Base-by-base conservation (phyloP, 805 yeast genomes). In the Pichia cephalocereana region DNA sequence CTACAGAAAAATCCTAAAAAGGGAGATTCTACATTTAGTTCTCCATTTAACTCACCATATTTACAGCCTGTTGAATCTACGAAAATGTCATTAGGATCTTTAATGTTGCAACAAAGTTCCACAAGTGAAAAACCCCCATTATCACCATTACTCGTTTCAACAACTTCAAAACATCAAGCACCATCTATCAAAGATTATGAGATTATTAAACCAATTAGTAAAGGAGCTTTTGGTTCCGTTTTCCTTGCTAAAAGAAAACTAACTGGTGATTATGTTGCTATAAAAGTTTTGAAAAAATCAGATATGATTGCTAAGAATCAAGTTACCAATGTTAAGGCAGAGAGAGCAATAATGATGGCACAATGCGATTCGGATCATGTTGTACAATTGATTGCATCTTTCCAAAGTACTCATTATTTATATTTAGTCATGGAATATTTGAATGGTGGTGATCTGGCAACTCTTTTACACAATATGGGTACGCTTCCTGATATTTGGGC, bases 281-380 rank as follows among this genome's bases (percentile, higher is more conserved):
- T 93, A 53, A 93, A 93, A 63, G 93, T 88, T 14, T 69, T 93
- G 52, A 86, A 82, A 57, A 93, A 93, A 65, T 77, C 95, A 4
- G 98, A 93, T 65, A 93, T 93, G 98, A 82, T 93, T 51, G 91
- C 96, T 2, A 93, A 91, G 67, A 95, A 95, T 70, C 99, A 93
- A 69, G 91, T 91, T 6, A 81, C 90, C 19, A 93, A 93, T 62
- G 96, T 95, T 32, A 86, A 85, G 58, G 86, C 96, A 1, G 99
- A 95, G 63, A 70, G 99, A 41, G 96, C 97, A 0, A 91, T 91
- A n/a, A 83, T 93, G 89, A 93, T 93, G 95, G 82, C 95, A 2
- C 98, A 93, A 61, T 79, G 95, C 3, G 91, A 89, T 53, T 84
- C 91, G 38, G 95, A 96, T 0, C 88, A 84, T 61, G 97, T 93